phyloP scores from a whole-genome alignment of 2,329 filamentous ascomycete genomes.

The Coniochaeta prunicola region DNA sequence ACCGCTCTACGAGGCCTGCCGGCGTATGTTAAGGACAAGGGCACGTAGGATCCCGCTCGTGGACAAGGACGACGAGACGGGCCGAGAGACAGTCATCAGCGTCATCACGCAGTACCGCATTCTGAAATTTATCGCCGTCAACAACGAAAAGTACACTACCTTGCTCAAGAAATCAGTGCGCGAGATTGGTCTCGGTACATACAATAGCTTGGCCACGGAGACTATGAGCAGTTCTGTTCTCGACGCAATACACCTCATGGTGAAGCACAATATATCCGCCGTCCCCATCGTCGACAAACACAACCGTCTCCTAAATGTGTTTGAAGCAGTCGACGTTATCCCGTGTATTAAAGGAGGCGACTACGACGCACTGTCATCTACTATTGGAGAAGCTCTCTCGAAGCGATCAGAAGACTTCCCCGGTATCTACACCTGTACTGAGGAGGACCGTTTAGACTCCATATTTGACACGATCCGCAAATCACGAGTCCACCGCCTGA shows the following conservation, averaged over 20 bases:
- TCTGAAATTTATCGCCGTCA: constrained; percentile 97
- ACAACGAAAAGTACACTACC: constrained; percentile 77
- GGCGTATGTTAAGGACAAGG: constrained; percentile 87
- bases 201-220: constrained; percentile 66
- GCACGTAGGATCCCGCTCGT: constrained; percentile 90
- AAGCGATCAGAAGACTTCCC: constrained; percentile 86
- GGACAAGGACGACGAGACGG: constrained; percentile 89
- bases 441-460: constrained; percentile 86
- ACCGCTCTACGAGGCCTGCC: constrained; percentile 91
- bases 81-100: constrained; percentile 85
- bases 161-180: constrained; percentile 79
- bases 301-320: constrained; percentile 79
- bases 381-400: constrained; percentile 80
- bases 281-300: constrained; percentile 85
- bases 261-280: constrained; percentile 87
- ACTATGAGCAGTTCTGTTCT: constrained; percentile 87
- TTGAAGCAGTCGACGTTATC: constrained; percentile 96
- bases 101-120: constrained; percentile 98
- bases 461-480: constrained; percentile 97
- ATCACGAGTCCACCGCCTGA: constrained; percentile 85
- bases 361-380: constrained; percentile 83
- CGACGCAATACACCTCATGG: constrained; percentile 89
- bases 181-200: constrained; percentile 81
- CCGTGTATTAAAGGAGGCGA: constrained; percentile 87
- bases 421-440: constrained; percentile 91